phyloP scores from a whole-genome alignment of 495 filamentous ascomycete species.

The Podospora australis region DNA sequence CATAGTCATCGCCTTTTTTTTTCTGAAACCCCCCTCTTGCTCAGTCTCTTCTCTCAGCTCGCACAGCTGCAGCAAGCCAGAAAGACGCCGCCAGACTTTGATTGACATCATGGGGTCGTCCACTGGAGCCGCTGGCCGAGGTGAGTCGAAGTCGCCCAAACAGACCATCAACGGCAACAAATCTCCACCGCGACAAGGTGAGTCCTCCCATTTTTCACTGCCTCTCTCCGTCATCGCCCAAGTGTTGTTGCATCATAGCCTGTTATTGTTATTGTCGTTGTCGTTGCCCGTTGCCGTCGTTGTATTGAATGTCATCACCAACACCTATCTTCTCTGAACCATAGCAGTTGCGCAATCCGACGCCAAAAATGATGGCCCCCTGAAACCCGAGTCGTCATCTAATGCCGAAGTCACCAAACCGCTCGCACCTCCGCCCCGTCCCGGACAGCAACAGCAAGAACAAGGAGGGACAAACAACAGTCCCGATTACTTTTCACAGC shows the following conservation, averaged over 20 bases:
- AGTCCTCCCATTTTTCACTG: too few species aligned
- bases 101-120: constrained; percentile 39
- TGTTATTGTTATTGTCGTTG: constrained; percentile 4
- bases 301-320: constrained; percentile 16
- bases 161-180: constrained; percentile 26
- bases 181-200: constrained; percentile 30
- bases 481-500: constrained; percentile 71
- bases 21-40: too few species aligned
- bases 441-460: constrained; percentile 45
- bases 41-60: not conserved
- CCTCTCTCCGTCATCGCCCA: too few species aligned
- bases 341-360: constrained; percentile 27
- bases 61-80: constrained; percentile 20
- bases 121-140: constrained; percentile 26
- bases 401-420: constrained; percentile 46
- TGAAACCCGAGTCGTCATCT: constrained; percentile 27
- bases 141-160: constrained; percentile 33
- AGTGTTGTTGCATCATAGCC: too few species aligned
- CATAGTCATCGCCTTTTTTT: constrained; percentile 23
- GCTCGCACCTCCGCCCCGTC: constrained; percentile 75
- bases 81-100: constrained; percentile 26
- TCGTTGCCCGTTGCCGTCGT: not conserved
- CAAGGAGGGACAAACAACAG: constrained; percentile 36
- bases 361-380: constrained; percentile 30
- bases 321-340: constrained; percentile 12